Evolutionary conservation across 345 rosid species (phyloP), one percentile per base, ranked within the genome.

Genomic region (Conringia planisiliqua): DNA sequence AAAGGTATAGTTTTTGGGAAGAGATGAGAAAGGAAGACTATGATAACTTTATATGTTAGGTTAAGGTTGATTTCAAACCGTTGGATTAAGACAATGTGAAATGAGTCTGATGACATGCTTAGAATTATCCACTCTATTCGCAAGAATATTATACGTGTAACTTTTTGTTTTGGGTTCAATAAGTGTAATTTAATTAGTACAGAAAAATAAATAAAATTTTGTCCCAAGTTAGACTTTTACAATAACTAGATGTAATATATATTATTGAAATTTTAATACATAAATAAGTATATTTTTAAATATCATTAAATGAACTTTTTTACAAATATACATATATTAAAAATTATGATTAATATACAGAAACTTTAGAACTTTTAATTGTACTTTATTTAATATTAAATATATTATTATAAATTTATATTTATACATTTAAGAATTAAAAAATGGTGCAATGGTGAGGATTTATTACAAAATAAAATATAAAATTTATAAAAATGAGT

Each of bases 1-100:
- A 35, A 33, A 11, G 2, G 20, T 14, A 50, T 2, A 22, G 62
- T 56, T 66, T 80, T 78, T 69, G 81, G 29, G 68, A 68, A 40
- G 80, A 80, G 74, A 10, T 18, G 12, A 10, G 10, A 42, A 44
- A 27, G 18, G 14, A 47, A 43, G 73, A 62, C 54, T 17, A n/a
- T n/a, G n/a, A n/a, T n/a, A n/a, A n/a, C n/a, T 5, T 58, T 80
- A 66, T 47, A 22, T 72, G 78, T 73, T 79, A 75, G 86, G 81
- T 81, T 80, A 14, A 73, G 44, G 70, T 60, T 68, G 70, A 10
- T 47, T 52, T 66, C n/a, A 56, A 65, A 69, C 56, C 83, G 70
- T 79, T 77, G 71, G 90, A 83, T 81, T 47, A 29, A 46, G 47
- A 10, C 43, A 51, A 59, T 59, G 70, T 70, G 82, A 16, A 11